Evolutionary conservation across 2,329 filamentous ascomycete species (phyloP).

Genomic region (Epichloe elymi): DNA sequence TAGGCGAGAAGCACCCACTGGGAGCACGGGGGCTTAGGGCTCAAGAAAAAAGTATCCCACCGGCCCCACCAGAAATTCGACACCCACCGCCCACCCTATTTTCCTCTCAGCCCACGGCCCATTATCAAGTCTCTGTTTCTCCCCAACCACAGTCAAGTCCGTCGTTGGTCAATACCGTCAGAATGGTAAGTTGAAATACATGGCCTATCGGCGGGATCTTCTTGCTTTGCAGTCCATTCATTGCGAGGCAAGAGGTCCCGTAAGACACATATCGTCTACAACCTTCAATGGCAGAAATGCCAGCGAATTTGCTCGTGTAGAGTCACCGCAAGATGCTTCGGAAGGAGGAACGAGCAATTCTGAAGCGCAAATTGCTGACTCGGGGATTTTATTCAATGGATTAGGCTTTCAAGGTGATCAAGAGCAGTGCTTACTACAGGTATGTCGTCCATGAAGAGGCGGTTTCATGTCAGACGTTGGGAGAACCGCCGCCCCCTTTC

Average conservation of each 20-base stretch:
- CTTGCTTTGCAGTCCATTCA: background rate
- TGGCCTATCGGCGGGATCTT: conserved; percentile 19
- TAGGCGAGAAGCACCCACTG: conserved; percentile 8
- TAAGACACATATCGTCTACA: background rate
- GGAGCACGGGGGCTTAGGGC: conserved; percentile 21
- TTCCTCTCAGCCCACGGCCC: background rate
- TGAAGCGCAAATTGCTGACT: conserved; percentile 99
- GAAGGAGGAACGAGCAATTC: conserved; percentile 46
- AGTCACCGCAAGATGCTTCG: conserved; percentile 99
- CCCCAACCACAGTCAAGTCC: conserved; percentile 19
- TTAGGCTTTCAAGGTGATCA: conserved; percentile 83
- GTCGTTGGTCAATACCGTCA: conserved; percentile 42
- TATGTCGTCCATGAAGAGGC: conserved; percentile 21
- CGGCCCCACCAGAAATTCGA: conserved; percentile 25
- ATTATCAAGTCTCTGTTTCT: conserved; percentile 8
- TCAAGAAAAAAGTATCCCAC: conserved; percentile 9
- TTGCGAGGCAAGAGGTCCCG: background rate
- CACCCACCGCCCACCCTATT: background rate
- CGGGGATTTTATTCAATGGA: conserved; percentile 36
- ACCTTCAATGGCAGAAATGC: conserved; percentile 28
- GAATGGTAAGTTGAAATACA: conserved; percentile 50
- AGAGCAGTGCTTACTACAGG: conserved; percentile 99
- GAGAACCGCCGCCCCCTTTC: no score
- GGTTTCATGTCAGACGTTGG: no score
- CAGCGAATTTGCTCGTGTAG: conserved; percentile 29